Evolutionary conservation across 2,329 filamentous ascomycete genomes (phyloP).

Genomic region (Fusarium sp.): DNA sequence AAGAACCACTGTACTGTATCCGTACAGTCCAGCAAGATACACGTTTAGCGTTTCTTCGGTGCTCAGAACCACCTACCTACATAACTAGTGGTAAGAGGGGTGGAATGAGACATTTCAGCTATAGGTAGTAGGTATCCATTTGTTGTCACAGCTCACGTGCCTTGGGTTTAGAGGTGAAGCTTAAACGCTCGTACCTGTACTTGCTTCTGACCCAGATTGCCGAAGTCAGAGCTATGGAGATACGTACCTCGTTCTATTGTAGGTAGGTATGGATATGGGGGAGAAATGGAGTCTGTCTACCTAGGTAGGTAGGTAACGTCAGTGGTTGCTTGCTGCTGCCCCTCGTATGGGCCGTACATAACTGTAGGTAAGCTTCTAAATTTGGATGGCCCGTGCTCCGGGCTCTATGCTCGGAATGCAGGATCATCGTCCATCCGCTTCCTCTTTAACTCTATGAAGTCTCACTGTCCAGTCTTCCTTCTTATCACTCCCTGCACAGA

Average conservation of each 20-base stretch:
- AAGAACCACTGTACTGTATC: neutral
- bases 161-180: conserved; percentile 1
- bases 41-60: neutral
- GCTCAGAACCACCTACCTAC: neutral
- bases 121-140: neutral
- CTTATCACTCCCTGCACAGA: conserved; percentile 6
- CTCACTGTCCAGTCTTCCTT: conserved; percentile 1
- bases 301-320: conserved; percentile 29
- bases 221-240: conserved; percentile 9
- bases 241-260: conserved; percentile 16
- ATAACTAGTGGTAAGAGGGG: conserved; percentile 3
- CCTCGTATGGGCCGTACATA: conserved; percentile 10
- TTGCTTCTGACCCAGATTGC: conserved; percentile 16
- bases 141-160: conserved; percentile 37
- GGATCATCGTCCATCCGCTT: conserved; percentile 28
- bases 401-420: conserved; percentile 18
- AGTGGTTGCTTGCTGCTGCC: conserved; percentile 37
- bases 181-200: conserved; percentile 29
- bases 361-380: conserved; percentile 36
- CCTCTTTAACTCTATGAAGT: conserved; percentile 16
- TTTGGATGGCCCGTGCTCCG: conserved; percentile 38
- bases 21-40: conserved; percentile 13
- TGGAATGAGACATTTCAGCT: conserved; percentile 32
- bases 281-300: neutral
- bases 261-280: neutral